Percentiles rank a stretch among this genome's conserved stretches.
Conservation (phyloP, 1,139 yeast species). For the Debaryomyces psychrophilus region DNA sequence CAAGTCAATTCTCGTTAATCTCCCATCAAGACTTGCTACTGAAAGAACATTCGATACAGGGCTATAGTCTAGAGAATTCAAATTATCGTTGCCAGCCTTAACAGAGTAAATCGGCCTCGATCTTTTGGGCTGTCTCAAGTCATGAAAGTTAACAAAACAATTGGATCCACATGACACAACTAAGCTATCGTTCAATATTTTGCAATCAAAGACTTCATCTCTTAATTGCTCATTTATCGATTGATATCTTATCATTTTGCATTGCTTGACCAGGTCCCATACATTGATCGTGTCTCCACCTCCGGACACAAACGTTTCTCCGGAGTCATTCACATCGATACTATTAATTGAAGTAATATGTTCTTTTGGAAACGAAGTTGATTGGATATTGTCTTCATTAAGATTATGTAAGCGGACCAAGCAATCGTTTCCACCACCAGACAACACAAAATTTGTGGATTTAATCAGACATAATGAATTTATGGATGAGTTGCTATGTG, state of each 20-base stretch:
- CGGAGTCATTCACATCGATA: slow-evolving; percentile 18
- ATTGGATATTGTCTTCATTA: slow-evolving; percentile 8
- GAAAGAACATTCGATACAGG: slow-evolving; percentile 14
- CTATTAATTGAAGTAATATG: slow-evolving; percentile 25
- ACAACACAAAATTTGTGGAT: slow-evolving; percentile 23
- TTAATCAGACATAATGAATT: slow-evolving; percentile 23
- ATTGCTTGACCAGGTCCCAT: slow-evolving; percentile 23
- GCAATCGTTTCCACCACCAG: slow-evolving; percentile 30
- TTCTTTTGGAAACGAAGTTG: slow-evolving; percentile 20
- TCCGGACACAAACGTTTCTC: slow-evolving; percentile 15
- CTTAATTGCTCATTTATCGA: slow-evolving; percentile 14
- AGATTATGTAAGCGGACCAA: slow-evolving; percentile 22
- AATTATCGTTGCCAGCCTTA: slow-evolving; percentile 32
- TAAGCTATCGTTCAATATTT: slow-evolving; percentile 19
- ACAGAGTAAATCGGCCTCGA: slow-evolving; percentile 15
- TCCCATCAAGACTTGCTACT: slow-evolving; percentile 35
- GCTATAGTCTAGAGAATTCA: slow-evolving; percentile 28
- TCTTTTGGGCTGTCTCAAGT: slow-evolving; percentile 15
- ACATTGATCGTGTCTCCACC: slow-evolving; percentile 12
- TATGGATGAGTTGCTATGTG: slow-evolving; percentile 22
- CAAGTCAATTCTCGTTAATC: slow-evolving; percentile 30
- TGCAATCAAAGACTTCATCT: slow-evolving; percentile 17
- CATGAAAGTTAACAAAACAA: slow-evolving; percentile 18
- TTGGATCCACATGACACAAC: slow-evolving; percentile 30
- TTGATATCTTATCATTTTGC: slow-evolving; percentile 13